Base-by-base conservation (phyloP, 2,329 filamentous ascomycete genomes). In the Penicillium psychrosexuale region DNA sequence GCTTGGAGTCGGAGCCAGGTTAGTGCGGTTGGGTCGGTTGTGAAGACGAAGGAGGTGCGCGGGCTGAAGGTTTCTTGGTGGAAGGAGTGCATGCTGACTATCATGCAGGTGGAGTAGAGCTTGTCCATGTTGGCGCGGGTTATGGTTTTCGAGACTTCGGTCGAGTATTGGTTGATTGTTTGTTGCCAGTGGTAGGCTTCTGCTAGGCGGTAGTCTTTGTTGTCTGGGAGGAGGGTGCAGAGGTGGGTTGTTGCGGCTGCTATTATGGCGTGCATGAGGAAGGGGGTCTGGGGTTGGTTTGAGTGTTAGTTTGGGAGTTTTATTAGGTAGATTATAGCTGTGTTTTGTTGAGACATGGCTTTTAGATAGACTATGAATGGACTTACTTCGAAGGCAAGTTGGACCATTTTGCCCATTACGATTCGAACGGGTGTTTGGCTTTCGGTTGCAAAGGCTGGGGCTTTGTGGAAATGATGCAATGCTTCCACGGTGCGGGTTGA, bases 161-260 rank as follows among this genome's bases (percentile, higher is more conserved):
- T 49, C 15, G 69, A 64, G 56, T 75, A 75, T 30, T 69, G 65
- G 7, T 56, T 60, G 31, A 76, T 67, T 11, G 72, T 67, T 28
- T 65, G 65, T 49, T 72, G 68, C 71, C 72, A 76, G 57, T 75
- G 74, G 52, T 71, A 70, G 4, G 68, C 63, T 60, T 69, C 69
- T 31, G 64, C 60, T 6, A 71, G 28, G 30, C 61, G 64, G 61
- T 67, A 70, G 9, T 56, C 56, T 42, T 51, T 64, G 19, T 64
- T 65, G 13, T 66, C 60, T 1, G 66, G 63, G 24, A 68, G 37
- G 9, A 66, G 47, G 40, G 64, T 64, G 44, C 65, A 64, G 37
- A 74, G 65, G 47, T 71, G 68, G 13, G 65, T 66, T 6, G 65
- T 68, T 36, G 70, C 64, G 17, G 64, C 58, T 4, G 66, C 72